Evolutionary conservation across 1,284 basidiomycete species (phyloP).

Genomic region (Cryptococcus deneoformans): DNA sequence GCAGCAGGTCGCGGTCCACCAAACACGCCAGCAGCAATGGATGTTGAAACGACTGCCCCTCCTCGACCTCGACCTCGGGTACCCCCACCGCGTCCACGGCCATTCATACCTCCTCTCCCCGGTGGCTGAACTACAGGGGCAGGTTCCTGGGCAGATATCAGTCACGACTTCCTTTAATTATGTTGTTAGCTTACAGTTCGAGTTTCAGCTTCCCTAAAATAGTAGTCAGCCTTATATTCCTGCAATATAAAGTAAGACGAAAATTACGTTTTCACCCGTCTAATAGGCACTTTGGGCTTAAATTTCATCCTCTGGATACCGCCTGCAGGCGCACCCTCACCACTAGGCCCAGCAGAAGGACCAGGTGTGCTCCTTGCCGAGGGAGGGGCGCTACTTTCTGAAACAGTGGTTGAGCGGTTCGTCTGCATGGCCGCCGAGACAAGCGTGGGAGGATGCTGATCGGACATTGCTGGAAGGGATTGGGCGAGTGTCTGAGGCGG

Average conservation of each 20-base stretch:
- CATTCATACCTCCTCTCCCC: background rate
- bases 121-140: background rate
- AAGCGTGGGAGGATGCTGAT: too few species aligned
- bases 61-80: background rate
- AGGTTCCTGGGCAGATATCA: background rate
- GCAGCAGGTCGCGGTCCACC: conserved; percentile 48
- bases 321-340: conserved; percentile 4
- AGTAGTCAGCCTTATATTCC: background rate
- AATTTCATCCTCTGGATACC: conserved; percentile 44
- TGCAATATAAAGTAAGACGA: background rate
- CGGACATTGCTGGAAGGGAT: too few species aligned
- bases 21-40: conserved; percentile 22
- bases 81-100: background rate
- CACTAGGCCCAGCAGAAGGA: background rate
- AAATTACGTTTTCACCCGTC: conserved; percentile 25
- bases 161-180: conserved; percentile 1
- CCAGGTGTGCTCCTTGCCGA: conserved; percentile 10
- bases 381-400: conserved; percentile 3
- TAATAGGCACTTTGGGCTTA: conserved; percentile 44
- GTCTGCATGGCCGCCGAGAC: too few species aligned
- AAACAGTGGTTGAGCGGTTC: background rate
- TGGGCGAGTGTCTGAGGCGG: too few species aligned
- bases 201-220: conserved; percentile 24
- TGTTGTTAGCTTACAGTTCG: conserved; percentile 15
- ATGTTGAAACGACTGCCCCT: conserved; percentile 2